phyloP scores from a whole-genome alignment of 2,329 filamentous ascomycete species.

The Aspergillus felis region DNA sequence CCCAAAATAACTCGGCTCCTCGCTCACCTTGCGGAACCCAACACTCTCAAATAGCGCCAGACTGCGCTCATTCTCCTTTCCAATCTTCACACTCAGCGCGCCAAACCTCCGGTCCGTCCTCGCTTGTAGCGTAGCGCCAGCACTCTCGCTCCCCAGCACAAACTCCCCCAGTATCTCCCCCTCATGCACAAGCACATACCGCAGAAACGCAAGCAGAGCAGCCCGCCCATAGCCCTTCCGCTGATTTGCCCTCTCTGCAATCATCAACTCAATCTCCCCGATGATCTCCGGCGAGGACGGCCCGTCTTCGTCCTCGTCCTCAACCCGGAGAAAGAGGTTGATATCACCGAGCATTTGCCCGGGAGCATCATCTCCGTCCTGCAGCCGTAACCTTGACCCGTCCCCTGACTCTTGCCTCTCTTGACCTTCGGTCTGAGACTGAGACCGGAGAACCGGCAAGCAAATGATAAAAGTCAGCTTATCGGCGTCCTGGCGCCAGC shows the following conservation, averaged over 20 bases:
- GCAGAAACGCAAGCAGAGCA: constrained; percentile 64
- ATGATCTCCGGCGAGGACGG: constrained; percentile 9
- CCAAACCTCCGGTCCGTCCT: constrained; percentile 17
- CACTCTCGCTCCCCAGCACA: constrained; percentile 11
- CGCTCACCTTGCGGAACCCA: constrained; percentile 51
- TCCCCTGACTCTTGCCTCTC: too few species aligned
- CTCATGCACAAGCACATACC: constrained; percentile 60
- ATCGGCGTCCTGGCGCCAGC: constrained; percentile 75
- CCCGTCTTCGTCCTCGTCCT: constrained; percentile 51
- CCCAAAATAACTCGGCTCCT: constrained; percentile 61
- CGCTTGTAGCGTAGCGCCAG: constrained; percentile 6
- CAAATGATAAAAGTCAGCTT: constrained; percentile 93
- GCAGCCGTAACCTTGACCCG: neutral
- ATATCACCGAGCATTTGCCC: constrained; percentile 67
- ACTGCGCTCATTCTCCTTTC: constrained; percentile 53
- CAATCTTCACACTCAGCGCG: constrained; percentile 61
- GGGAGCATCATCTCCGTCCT: constrained; percentile 51
- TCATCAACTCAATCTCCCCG: constrained; percentile 22
- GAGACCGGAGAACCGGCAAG: constrained; percentile 35
- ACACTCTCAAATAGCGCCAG: constrained; percentile 58
- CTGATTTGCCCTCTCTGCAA: constrained; percentile 41
- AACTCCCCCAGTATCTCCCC: constrained; percentile 58
- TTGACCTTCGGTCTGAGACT: neutral
- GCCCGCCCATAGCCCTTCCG: constrained; percentile 62
- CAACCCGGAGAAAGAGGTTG: constrained; percentile 71